Base-by-base conservation (phyloP, 208 protist genomes). In the Dictyostelium gargantuum region DNA sequence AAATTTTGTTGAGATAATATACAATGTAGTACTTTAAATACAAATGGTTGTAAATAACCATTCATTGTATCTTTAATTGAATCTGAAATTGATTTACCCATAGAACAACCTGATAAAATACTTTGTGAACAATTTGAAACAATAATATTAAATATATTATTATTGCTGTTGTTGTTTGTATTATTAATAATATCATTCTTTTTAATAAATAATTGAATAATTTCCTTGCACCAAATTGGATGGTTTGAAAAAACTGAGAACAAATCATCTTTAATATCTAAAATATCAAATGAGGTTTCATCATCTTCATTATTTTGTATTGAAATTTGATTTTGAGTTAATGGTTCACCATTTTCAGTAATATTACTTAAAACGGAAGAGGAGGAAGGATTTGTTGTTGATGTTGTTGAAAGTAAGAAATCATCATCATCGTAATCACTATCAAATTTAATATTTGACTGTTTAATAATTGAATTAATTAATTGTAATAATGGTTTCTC, bases 11-110 rank as follows among this genome's bases (percentile, higher is more conserved):
- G 26, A 6, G 23, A 38, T 8, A 77, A 63, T 11, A 86, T 19
- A 23, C 26, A n/a, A 15, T 48, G 38, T 29, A 86, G 50, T 21
- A 76, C 42, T 46, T 61, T 40, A 11, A 73, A 42, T 32, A 86
- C 46, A 32, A 76, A 26, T 50, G 81, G 81, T 61, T 86, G 61
- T 17, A 86, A 19, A 48, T 77, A 74, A 35, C 26, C 52, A 50
- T 44, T 63, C 6, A 86, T 11, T n/a, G 81, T 76, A n/a, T 52
- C 40, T 52, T 77, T 75, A 38, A 86, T 77, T 32, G 48, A 29
- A 40, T 86, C 66, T 9, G 74, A 26, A 40, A 86, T 50, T 35
- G 81, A 86, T 46, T 77, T 77, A 21, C 48, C 35, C 52, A 72
- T 40, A n/a, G 63, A 66, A 35, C 75, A 76, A 35, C 81, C 81